Conservation (phyloP, 345 rosid species). For the Eucalyptus dawsonii region DNA sequence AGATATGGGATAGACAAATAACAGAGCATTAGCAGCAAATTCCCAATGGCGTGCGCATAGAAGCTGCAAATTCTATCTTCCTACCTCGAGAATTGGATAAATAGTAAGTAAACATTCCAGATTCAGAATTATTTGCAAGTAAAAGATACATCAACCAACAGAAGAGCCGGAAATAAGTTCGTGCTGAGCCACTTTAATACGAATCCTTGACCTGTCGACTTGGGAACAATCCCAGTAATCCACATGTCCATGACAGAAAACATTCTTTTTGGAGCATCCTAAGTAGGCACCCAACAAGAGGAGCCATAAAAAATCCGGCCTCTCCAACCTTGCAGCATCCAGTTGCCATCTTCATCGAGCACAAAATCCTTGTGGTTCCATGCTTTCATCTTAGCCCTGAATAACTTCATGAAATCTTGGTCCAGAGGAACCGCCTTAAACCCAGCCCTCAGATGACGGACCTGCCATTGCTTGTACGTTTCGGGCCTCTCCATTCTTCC, state of each 20-base stretch:
- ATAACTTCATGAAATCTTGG: constrained; percentile 18
- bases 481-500: constrained; percentile 76
- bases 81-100: neutral
- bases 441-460: constrained; percentile 54
- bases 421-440: constrained; percentile 47
- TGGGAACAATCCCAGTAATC: neutral
- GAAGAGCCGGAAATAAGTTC: too few species aligned
- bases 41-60: too few species aligned
- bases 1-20: neutral
- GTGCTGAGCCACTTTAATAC: neutral
- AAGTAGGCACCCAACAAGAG: constrained; percentile 65
- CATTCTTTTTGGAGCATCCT: neutral
- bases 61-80: neutral
- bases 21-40: neutral
- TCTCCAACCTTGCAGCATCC: constrained; percentile 95
- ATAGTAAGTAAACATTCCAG: neutral
- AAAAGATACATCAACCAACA: neutral
- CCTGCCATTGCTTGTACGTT: constrained; percentile 85
- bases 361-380: constrained; percentile 66
- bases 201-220: neutral
- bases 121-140: neutral
- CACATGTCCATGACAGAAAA: neutral
- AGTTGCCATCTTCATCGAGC: constrained; percentile 48
- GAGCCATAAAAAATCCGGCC: constrained; percentile 56
- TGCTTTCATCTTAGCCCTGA: constrained; percentile 17